phyloP scores from a whole-genome alignment of 805 yeast species.

The Ogataea pini region DNA sequence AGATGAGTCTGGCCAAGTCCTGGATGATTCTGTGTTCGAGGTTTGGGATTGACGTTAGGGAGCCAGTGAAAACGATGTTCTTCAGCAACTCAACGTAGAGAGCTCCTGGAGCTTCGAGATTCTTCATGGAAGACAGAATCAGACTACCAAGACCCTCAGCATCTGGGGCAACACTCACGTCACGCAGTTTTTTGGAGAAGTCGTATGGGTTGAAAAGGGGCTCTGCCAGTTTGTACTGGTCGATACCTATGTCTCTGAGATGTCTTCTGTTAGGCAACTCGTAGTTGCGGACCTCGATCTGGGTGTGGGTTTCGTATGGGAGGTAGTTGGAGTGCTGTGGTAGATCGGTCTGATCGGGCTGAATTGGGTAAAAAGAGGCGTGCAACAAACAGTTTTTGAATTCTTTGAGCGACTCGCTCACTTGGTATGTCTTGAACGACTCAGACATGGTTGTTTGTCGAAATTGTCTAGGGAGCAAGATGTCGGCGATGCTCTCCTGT shows the following conservation, averaged over 20 bases:
- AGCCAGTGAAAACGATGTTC: conserved; percentile 62
- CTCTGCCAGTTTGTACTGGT: conserved; percentile 59
- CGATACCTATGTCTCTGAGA: conserved; percentile 47
- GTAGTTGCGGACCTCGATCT: conserved; percentile 46
- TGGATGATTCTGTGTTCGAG: conserved; percentile 54
- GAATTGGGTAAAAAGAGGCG: conserved; percentile 31
- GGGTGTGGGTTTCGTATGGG: conserved; percentile 36
- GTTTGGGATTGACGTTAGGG: conserved; percentile 55
- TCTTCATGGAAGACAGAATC: conserved; percentile 45
- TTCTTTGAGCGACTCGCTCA: conserved; percentile 45
- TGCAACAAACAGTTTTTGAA: conserved; percentile 42
- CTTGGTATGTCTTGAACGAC: conserved; percentile 43
- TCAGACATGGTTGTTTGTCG: conserved; percentile 33
- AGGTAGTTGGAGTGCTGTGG: conserved; percentile 37
- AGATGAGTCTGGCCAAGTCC: conserved; percentile 56
- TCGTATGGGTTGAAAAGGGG: conserved; percentile 68
- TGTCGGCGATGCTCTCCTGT: conserved; percentile 30
- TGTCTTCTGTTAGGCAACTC: conserved; percentile 61
- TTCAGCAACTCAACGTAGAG: conserved; percentile 42
- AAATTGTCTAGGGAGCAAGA: conserved; percentile 37
- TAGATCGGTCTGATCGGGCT: conserved; percentile 28
- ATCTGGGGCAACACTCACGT: conserved; percentile 46
- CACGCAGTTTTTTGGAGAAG: conserved; percentile 41
- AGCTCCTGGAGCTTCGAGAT: conserved; percentile 46
- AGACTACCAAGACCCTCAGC: conserved; percentile 52